A percentile compares a stretch with the other conserved stretches of the same genome.
Conservation (phyloP, 2,329 filamentous ascomycete species). For the Cercospora citrullina region DNA sequence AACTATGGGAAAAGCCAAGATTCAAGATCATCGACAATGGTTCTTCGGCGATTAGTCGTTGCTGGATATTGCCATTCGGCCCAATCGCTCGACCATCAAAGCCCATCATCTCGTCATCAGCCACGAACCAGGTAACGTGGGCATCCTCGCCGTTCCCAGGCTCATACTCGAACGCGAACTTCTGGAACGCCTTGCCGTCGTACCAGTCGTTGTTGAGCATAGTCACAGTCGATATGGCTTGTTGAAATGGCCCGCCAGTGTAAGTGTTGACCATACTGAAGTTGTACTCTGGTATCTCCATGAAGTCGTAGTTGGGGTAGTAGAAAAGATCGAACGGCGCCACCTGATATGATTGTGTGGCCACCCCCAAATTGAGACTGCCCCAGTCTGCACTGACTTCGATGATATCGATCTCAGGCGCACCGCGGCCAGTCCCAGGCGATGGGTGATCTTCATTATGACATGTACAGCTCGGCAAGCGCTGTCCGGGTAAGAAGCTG, state of each 20-base stretch:
- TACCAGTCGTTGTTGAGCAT: constrained; percentile 59
- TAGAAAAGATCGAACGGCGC: constrained; percentile 54
- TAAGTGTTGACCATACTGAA: constrained; percentile 54
- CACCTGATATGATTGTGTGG: constrained; percentile 52
- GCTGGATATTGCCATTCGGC: constrained; percentile 55
- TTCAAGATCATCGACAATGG: constrained; percentile 58
- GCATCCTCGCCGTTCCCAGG: constrained; percentile 50
- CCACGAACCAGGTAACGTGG: constrained; percentile 56
- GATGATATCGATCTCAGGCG: constrained; percentile 53
- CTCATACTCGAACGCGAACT: constrained; percentile 57
- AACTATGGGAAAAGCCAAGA: constrained; percentile 53
- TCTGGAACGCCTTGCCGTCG: constrained; percentile 55
- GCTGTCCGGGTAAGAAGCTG: constrained; percentile 48
- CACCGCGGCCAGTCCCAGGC: constrained; percentile 49
- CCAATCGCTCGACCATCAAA: constrained; percentile 55
- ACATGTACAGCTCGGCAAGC: constrained; percentile 49
- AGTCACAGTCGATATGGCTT: constrained; percentile 57
- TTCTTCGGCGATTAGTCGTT: constrained; percentile 53
- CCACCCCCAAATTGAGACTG: constrained; percentile 43
- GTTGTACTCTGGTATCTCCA: constrained; percentile 52
- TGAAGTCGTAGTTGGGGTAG: constrained; percentile 55
- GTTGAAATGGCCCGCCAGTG: constrained; percentile 56
- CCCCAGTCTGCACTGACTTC: constrained; percentile 50
- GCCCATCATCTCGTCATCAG: constrained; percentile 52
- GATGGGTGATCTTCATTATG: constrained; percentile 50